phyloP scores from a whole-genome alignment of 2,329 filamentous ascomycete genomes.

The Ceratocystis variospora region DNA sequence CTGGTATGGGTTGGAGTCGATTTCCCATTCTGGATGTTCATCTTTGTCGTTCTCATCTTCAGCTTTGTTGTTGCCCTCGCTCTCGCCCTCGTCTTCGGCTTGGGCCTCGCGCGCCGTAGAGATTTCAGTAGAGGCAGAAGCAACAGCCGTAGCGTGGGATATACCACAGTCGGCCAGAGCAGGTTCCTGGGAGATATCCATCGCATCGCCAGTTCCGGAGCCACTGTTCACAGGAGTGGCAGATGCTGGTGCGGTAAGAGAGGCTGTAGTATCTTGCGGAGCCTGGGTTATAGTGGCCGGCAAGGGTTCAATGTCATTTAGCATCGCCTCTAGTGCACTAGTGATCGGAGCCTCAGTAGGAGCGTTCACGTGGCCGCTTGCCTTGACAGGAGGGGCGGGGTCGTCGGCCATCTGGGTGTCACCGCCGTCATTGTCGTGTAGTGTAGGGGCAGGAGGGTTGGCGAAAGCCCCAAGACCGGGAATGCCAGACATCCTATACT shows the following conservation, averaged over 20 bases:
- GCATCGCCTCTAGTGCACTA: conserved; percentile 17
- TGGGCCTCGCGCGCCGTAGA: background rate
- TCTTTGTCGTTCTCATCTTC: conserved; percentile 14
- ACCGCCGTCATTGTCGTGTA: background rate
- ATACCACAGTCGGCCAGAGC: background rate
- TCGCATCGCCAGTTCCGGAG: background rate
- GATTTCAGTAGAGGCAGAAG: background rate
- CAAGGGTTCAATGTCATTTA: conserved; percentile 15
- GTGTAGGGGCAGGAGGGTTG: background rate
- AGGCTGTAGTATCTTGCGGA: background rate
- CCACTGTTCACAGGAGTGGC: background rate
- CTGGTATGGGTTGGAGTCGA: conserved; percentile 62
- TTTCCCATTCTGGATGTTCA: conserved; percentile 67
- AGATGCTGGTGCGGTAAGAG: background rate
- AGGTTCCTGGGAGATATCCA: background rate
- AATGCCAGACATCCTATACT: conserved; percentile 7
- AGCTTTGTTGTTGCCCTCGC: background rate
- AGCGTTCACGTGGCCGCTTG: conserved; percentile 5
- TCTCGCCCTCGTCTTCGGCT: background rate
- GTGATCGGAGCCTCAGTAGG: conserved; percentile 11
- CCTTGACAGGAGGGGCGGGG: background rate
- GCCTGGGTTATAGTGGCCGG: background rate
- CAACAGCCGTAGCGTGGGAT: background rate
- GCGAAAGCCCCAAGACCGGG: conserved; percentile 13
- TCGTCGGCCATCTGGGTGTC: conserved; percentile 15